These are phyloP conservation scores for Lactifluus subvellereus DNA, from an alignment of 768 basidiomycete genomes.

Conservation along the genomic window DNA sequence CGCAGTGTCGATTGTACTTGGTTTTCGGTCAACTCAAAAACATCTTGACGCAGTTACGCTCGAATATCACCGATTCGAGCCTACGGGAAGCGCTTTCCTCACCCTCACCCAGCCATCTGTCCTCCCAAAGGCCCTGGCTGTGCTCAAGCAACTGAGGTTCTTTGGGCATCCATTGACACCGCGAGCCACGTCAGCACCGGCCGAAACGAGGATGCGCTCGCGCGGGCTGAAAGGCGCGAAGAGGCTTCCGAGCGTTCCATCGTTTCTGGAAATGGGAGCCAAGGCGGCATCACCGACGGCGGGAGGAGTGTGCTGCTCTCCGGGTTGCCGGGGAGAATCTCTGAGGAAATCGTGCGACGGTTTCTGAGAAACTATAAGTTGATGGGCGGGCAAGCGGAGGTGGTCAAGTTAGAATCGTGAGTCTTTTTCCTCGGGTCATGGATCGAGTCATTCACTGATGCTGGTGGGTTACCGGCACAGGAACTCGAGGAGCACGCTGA, in stretches of 20 bases:
- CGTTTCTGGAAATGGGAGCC: conserved; percentile 42
- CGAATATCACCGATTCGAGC: conserved; percentile 54
- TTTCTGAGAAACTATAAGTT: conserved; percentile 44
- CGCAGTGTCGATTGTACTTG: neutral
- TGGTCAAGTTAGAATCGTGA: conserved; percentile 48
- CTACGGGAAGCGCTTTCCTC: conserved; percentile 54
- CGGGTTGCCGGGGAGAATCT: conserved; percentile 53
- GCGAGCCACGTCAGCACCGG: conserved; percentile 28
- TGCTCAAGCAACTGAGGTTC: conserved; percentile 41
- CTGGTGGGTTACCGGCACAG: neutral
- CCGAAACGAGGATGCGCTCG: conserved; percentile 23
- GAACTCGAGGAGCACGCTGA: conserved; percentile 33
- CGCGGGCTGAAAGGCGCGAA: conserved; percentile 38
- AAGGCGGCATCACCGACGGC: conserved; percentile 43
- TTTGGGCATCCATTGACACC: conserved; percentile 41
- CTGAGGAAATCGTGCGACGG: conserved; percentile 33
- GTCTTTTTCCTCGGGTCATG: conserved; percentile 26
- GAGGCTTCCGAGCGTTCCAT: conserved; percentile 35
- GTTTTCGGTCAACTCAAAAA: neutral
- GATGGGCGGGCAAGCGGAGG: conserved; percentile 38
- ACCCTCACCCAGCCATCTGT: conserved; percentile 46
- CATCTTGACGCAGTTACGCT: conserved; percentile 43
- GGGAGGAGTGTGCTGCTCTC: conserved; percentile 53
- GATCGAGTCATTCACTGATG: neutral
- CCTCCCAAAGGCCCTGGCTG: conserved; percentile 37